phyloP scores from a whole-genome alignment of 208 protist genomes.

The Acanthamoeba castellanii region DNA sequence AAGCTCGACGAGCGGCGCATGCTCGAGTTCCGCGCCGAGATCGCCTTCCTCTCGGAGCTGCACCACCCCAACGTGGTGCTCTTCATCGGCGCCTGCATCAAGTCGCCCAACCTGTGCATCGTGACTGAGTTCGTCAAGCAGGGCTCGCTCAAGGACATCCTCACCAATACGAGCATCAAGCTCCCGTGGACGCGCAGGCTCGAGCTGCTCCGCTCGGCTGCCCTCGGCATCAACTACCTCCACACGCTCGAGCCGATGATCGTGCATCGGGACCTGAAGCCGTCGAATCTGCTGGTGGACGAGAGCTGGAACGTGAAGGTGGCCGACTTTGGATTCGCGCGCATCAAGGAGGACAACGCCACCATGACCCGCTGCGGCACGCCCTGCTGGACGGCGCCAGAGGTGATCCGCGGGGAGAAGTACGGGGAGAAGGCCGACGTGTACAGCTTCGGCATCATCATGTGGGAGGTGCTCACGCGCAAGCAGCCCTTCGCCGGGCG shows the following conservation, averaged over 20 bases:
- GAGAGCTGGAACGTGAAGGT: neutral
- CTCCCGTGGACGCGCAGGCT: neutral
- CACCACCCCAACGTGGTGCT: conserved; percentile 42
- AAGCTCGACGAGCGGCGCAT: conserved; percentile 37
- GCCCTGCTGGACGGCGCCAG: conserved; percentile 34
- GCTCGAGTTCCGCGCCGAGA: conserved; percentile 24
- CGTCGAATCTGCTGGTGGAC: too few relatives aligned
- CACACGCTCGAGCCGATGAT: neutral
- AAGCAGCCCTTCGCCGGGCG: neutral
- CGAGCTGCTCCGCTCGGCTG: neutral
- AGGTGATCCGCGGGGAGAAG: neutral
- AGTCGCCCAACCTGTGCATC: neutral
- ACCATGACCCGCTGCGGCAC: too few relatives aligned
- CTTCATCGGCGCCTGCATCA: conserved; percentile 32
- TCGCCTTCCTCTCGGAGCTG: neutral
- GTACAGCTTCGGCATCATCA: conserved; percentile 8
- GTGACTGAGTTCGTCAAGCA: conserved; percentile 35
- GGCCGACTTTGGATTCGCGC: conserved; percentile 25
- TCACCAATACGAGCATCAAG: neutral
- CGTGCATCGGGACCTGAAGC: conserved; percentile 34
- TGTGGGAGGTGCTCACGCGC: conserved; percentile 36
- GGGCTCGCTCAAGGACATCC: conserved; percentile 34
- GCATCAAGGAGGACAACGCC: too few relatives aligned
- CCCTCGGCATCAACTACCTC: conserved; percentile 10
- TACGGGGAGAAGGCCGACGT: too few relatives aligned